A percentile compares a stretch with the other conserved stretches of the same genome.
These are phyloP conservation scores for Suhomyces panamericanus DNA, from an alignment of 1,139 yeast genomes.

Conservation along the genomic window DNA sequence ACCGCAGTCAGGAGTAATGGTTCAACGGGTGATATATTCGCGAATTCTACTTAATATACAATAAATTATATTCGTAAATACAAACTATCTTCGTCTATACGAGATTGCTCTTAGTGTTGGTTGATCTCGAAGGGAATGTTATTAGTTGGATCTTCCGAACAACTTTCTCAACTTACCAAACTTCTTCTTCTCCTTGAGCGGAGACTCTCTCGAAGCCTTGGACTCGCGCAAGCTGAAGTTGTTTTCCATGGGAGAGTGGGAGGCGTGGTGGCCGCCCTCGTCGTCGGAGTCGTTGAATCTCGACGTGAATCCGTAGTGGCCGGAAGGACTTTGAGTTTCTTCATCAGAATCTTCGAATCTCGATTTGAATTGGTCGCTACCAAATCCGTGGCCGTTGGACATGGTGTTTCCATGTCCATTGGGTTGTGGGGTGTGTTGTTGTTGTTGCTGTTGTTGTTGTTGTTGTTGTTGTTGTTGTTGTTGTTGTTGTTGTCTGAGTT, in stretches of 20 bases:
- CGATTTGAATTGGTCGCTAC: constrained; percentile 31
- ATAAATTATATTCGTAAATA: constrained; percentile 1
- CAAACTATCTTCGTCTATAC: neutral
- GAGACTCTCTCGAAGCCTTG: constrained; percentile 13
- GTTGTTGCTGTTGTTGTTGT: constrained; percentile 4
- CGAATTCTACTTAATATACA: constrained; percentile 1
- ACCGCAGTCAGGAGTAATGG: no score
- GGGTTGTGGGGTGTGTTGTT: neutral
- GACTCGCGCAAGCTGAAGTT: constrained; percentile 16
- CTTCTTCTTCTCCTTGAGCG: constrained; percentile 43
- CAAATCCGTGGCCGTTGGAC: neutral
- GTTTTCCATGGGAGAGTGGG: constrained; percentile 9
- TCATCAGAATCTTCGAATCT: constrained; percentile 60
- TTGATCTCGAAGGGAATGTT: neutral
- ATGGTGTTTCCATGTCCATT: neutral
- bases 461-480: neutral
- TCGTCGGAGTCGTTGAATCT: constrained; percentile 28
- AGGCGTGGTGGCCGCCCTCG: constrained; percentile 12
- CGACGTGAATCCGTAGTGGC: constrained; percentile 16
- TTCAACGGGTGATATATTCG: no score
- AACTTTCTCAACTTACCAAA: constrained; percentile 58
- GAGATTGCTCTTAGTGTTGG: neutral
- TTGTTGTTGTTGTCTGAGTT: constrained; percentile 1
- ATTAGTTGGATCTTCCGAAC: constrained; percentile 45
- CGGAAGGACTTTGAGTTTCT: constrained; percentile 16